A percentile compares a stretch with the other conserved stretches of the same genome.
phyloP scores from a whole-genome alignment of 2,329 filamentous ascomycete species.

The Phyllosticta capitalensis region DNA sequence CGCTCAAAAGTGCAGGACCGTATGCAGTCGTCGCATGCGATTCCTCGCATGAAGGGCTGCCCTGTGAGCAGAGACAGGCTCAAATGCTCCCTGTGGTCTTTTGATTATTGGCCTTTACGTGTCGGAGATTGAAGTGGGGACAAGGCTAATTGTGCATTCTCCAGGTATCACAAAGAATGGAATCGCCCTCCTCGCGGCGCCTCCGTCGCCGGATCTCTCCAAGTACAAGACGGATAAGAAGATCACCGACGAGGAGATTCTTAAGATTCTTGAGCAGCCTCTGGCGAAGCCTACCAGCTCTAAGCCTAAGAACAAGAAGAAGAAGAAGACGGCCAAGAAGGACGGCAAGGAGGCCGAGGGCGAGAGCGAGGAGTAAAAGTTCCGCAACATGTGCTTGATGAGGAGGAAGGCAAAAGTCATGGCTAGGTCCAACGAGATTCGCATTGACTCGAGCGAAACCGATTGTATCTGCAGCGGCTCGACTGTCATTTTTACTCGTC shows the following conservation, averaged over 20 bases:
- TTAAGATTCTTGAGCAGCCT: conserved; percentile 88
- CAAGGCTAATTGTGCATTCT: neutral
- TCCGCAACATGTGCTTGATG: neutral
- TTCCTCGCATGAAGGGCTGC: neutral
- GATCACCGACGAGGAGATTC: conserved; percentile 89
- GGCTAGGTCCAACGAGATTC: neutral
- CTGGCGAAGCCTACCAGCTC: conserved; percentile 52
- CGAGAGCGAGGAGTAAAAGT: conserved; percentile 28
- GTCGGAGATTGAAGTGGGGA: neutral
- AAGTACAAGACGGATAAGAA: conserved; percentile 95
- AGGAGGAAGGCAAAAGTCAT: neutral
- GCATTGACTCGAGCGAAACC: neutral
- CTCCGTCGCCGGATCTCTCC: conserved; percentile 64
- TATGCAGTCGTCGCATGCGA: neutral
- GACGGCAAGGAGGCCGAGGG: conserved; percentile 42
- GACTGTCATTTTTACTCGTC: neutral
- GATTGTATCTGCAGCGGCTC: neutral
- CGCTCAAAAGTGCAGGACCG: neutral
- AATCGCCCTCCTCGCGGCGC: conserved; percentile 71
- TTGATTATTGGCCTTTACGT: neutral
- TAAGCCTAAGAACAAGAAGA: conserved; percentile 84
- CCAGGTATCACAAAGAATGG: conserved; percentile 96
- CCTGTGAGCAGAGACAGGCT: neutral
- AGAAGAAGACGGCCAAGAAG: conserved; percentile 68
- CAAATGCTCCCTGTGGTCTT: neutral